These are phyloP conservation scores for Pyrenopolyporus hunteri DNA, from an alignment of 495 filamentous ascomycete species.

Conservation along the genomic window DNA sequence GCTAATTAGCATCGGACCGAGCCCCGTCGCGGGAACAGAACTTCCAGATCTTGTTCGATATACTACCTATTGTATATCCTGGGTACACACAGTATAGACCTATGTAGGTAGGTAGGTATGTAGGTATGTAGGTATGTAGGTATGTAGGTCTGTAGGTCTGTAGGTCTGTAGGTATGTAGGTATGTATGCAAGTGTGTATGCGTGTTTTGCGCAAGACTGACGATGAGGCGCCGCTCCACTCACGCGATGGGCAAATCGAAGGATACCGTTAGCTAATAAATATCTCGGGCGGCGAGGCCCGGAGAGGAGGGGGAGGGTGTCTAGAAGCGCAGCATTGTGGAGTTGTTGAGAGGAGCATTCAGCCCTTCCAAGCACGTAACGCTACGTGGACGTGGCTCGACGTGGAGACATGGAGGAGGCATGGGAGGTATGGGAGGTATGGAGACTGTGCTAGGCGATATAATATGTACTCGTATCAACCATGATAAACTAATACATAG, in stretches of 20 bases:
- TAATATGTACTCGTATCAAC: no score
- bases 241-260: background rate
- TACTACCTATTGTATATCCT: no score
- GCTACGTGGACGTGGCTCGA: conserved; percentile 21
- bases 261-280: conserved; percentile 23
- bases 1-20: conserved; percentile 27
- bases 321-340: conserved; percentile 24
- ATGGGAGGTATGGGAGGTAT: background rate
- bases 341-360: conserved; percentile 5
- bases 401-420: conserved; percentile 4
- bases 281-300: conserved; percentile 2
- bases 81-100: no score
- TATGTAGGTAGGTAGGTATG: no score
- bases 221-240: conserved; percentile 11
- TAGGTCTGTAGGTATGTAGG: background rate
- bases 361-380: conserved; percentile 26
- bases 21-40: conserved; percentile 11
- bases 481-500: no score
- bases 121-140: no score
- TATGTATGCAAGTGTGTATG: background rate
- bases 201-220: no score
- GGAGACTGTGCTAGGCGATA: no score
- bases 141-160: no score
- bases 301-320: background rate
- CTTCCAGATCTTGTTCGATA: no score